Conservation (phyloP, 2,329 filamentous ascomycete species). For the Xylariomycetidae sp. region DNA sequence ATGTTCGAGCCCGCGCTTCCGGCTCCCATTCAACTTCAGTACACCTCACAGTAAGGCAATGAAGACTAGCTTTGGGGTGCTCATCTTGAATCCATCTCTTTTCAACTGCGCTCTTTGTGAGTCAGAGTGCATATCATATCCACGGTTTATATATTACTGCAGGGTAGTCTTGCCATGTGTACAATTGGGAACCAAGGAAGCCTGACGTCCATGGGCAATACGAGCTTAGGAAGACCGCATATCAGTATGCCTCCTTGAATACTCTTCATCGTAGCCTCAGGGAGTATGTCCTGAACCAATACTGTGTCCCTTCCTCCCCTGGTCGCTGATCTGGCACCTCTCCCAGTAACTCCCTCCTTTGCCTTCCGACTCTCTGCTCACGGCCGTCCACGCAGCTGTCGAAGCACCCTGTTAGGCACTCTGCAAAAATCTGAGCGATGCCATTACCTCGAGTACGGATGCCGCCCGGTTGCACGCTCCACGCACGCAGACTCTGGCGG, state of each 20-base stretch:
- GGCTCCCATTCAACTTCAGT: too few relatives aligned
- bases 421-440: slow-evolving; percentile 9
- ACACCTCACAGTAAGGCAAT: too few relatives aligned
- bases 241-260: slow-evolving; percentile 6
- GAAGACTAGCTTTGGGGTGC: too few relatives aligned
- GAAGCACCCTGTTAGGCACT: slow-evolving; percentile 35
- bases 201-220: too few relatives aligned
- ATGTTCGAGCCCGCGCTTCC: too few relatives aligned
- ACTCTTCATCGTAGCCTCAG: slow-evolving; percentile 4
- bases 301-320: slow-evolving; percentile 1
- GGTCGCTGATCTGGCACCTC: slow-evolving; percentile 5
- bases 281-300: slow-evolving; percentile 3
- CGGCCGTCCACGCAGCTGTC: slow-evolving; percentile 32
- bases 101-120: too few relatives aligned
- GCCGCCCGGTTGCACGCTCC: slow-evolving; percentile 37
- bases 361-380: slow-evolving; percentile 30
- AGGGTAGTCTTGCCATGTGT: too few relatives aligned
- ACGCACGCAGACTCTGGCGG: slow-evolving; percentile 32
- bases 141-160: too few relatives aligned
- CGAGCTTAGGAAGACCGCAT: too few relatives aligned
- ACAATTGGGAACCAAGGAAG: too few relatives aligned
- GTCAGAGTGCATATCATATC: too few relatives aligned
- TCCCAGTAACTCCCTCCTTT: slow-evolving; percentile 33
- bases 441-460: slow-evolving; percentile 7
- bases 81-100: too few relatives aligned